phyloP scores from a whole-genome alignment of 345 rosid species.

The Populus alba region DNA sequence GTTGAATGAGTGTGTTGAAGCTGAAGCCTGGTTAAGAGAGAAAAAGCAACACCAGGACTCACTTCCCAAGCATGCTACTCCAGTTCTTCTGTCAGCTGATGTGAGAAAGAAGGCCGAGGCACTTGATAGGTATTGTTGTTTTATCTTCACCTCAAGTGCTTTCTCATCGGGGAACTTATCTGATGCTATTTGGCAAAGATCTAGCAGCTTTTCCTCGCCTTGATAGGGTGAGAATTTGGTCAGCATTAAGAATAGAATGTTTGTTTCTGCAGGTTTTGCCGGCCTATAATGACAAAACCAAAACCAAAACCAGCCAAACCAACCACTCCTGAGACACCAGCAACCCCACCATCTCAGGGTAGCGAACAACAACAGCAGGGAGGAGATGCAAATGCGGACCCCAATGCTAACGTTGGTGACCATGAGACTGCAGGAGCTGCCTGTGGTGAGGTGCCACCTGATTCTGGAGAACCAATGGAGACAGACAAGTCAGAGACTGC shows the following conservation, averaged over 20 bases:
- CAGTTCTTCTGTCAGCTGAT: constrained; percentile 74
- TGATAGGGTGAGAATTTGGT: neutral
- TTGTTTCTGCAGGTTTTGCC: constrained; percentile 53
- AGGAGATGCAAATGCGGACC: constrained; percentile 22
- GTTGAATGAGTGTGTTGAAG: constrained; percentile 76
- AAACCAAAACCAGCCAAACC: constrained; percentile 79
- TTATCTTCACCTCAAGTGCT: neutral
- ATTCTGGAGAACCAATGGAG: constrained; percentile 72
- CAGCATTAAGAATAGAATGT: neutral
- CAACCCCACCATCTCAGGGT: constrained; percentile 49
- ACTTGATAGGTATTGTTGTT: constrained; percentile 57
- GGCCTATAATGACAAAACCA: constrained; percentile 87
- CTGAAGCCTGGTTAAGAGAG: constrained; percentile 87
- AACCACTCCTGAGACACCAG: constrained; percentile 53
- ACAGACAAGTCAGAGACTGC: constrained; percentile 50
- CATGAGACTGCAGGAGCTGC: constrained; percentile 27
- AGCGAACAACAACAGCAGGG: constrained; percentile 36
- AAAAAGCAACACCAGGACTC: constrained; percentile 75
- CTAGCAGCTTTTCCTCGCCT: neutral
- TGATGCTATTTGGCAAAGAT: neutral
- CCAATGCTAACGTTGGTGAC: constrained; percentile 8
- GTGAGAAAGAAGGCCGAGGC: constrained; percentile 74
- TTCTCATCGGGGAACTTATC: neutral
- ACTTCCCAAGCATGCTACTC: constrained; percentile 72
- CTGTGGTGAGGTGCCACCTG: constrained; percentile 36